Evolutionary conservation across 2,329 filamentous ascomycete species (phyloP).

Genomic region (Aspergillus carbonarius): DNA sequence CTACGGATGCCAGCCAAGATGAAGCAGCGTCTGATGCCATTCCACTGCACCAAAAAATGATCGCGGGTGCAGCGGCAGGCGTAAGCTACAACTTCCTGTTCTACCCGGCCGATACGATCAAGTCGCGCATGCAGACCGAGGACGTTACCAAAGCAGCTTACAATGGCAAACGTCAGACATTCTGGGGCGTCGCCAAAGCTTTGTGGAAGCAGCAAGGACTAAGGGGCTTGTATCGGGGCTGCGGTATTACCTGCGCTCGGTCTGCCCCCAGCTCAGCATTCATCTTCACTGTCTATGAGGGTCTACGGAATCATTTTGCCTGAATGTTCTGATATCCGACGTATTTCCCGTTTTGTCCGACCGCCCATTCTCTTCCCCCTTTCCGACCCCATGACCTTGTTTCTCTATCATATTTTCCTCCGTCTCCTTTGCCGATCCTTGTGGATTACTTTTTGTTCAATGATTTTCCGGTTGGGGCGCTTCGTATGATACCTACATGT

Average conservation of each 20-base stretch:
- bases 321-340: slow-evolving; percentile 20
- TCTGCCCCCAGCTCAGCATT: slow-evolving; percentile 95
- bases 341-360: background rate
- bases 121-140: slow-evolving; percentile 92
- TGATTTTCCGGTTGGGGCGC: slow-evolving; percentile 1
- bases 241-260: slow-evolving; percentile 85
- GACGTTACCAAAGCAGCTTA: slow-evolving; percentile 53
- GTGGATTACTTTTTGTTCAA: slow-evolving; percentile 4
- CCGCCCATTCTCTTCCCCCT: background rate
- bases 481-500: slow-evolving; percentile 20
- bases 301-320: slow-evolving; percentile 67
- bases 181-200: slow-evolving; percentile 67
- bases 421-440: background rate
- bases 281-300: slow-evolving; percentile 95
- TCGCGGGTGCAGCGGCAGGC: slow-evolving; percentile 82
- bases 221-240: slow-evolving; percentile 85
- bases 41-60: slow-evolving; percentile 81
- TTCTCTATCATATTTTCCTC: background rate
- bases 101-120: slow-evolving; percentile 96
- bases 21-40: slow-evolving; percentile 45
- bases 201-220: slow-evolving; percentile 83
- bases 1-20: background rate
- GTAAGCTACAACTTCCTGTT: slow-evolving; percentile 97
- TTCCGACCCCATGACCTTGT: background rate
- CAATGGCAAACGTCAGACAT: slow-evolving; percentile 60